A percentile compares a stretch with the other conserved stretches of the same genome.
Evolutionary conservation across 2,329 filamentous ascomycete species (phyloP).

Genomic region (Raffaelea arxii): DNA sequence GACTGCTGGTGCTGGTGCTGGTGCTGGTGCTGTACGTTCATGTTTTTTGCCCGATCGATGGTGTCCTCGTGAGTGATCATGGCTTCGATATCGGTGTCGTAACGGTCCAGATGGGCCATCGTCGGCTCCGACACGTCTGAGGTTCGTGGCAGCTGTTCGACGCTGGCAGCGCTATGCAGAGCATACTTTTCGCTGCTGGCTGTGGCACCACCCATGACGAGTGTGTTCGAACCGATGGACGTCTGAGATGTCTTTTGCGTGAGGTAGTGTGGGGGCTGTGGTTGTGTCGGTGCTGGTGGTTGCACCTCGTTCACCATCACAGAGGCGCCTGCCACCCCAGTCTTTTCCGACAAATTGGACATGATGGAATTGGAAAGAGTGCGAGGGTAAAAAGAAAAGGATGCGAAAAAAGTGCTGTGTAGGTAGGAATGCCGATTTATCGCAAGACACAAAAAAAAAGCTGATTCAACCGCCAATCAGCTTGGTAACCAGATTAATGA

Average conservation of each 20-base stretch:
- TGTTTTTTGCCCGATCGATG: not conserved
- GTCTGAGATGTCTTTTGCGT: not conserved
- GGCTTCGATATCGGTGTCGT: constrained; percentile 48
- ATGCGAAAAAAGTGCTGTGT: too few species aligned
- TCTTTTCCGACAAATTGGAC: too few species aligned
- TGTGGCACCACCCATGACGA: not conserved
- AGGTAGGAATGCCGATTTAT: too few species aligned
- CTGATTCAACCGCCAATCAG: too few species aligned
- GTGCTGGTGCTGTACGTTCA: not conserved
- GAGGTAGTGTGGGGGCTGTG: not conserved
- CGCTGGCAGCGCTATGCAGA: not conserved
- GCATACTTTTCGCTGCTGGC: not conserved
- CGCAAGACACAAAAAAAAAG: too few species aligned
- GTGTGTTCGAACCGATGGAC: not conserved
- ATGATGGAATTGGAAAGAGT: too few species aligned
- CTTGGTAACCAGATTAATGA: too few species aligned
- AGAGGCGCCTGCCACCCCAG: too few species aligned
- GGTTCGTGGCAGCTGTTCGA: constrained; percentile 7
- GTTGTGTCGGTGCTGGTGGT: not conserved
- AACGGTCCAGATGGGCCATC: constrained; percentile 36
- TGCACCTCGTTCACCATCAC: not conserved
- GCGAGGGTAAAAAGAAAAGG: too few species aligned
- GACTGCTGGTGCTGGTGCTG: too few species aligned
- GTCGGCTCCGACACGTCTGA: constrained; percentile 34
- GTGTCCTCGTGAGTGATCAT: constrained; percentile 24